Percentiles rank a stretch among this genome's conserved stretches.
Evolutionary conservation across 1,284 basidiomycete species (phyloP).

Genomic region (Moesziomyces antarcticus): DNA sequence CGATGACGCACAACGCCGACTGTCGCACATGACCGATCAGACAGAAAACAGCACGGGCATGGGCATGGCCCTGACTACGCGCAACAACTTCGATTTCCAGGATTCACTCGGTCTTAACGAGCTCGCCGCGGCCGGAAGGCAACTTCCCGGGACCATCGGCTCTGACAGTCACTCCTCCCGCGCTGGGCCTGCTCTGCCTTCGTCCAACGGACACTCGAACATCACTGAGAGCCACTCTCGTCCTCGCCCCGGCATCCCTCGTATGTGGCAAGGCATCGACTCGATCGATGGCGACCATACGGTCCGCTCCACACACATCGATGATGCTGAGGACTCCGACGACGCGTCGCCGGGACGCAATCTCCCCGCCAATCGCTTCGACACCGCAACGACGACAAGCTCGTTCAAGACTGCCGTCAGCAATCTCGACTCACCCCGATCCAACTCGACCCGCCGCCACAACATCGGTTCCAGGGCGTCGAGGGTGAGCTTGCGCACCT

Average conservation of each 20-base stretch:
- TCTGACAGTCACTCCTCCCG: conserved; percentile 1
- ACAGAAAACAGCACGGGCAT: conserved; percentile 24
- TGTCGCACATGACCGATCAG: conserved; percentile 24
- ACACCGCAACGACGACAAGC: conserved; percentile 36
- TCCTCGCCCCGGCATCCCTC: conserved; percentile 42
- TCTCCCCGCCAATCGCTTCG: conserved; percentile 33
- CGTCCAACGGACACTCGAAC: conserved; percentile 14
- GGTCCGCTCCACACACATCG: conserved; percentile 26
- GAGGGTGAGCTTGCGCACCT: conserved; percentile 28
- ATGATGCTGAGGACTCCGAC: conserved; percentile 35
- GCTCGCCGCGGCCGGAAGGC: conserved; percentile 14
- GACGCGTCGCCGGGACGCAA: conserved; percentile 25
- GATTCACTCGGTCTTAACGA: conserved; percentile 18
- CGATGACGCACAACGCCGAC: conserved; percentile 4
- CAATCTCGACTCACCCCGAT: conserved; percentile 29
- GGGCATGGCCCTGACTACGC: conserved; percentile 17
- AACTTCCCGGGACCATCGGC: conserved; percentile 4
- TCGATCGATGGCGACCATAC: conserved; percentile 20
- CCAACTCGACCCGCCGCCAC: conserved; percentile 15
- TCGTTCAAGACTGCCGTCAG: conserved; percentile 43
- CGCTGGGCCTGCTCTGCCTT: not conserved
- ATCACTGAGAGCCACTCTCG: conserved; percentile 11
- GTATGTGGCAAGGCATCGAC: conserved; percentile 50
- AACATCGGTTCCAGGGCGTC: conserved; percentile 23
- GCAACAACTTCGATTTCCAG: conserved; percentile 22